Base-by-base conservation (phyloP, 345 rosid genomes). In the Microcos paniculata region DNA sequence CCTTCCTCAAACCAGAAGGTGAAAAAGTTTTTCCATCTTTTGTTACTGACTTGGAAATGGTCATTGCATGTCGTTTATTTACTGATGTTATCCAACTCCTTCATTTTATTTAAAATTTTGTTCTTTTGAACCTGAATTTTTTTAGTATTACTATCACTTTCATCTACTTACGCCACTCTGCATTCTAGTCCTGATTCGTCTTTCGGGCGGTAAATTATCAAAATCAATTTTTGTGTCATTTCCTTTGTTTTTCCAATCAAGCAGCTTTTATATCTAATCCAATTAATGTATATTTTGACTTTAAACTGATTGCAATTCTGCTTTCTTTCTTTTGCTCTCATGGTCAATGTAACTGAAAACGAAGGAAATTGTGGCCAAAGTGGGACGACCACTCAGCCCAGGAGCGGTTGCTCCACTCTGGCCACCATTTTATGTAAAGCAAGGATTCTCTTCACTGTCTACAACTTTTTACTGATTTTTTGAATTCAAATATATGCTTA, bases 1-100 rank as follows among this genome's bases (percentile, higher is more conserved):
- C 69, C 98, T 93, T 76, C 96, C 97, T 23, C 96, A 88, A 78
- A 70, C 97, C 13, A 90, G 98, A 87, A 93, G 98, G 99, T 91
- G 46, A 59, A 5, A 52, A 35, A 3, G 4, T 35, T 48, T 4
- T 24, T 15, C 11, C 38, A 43, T 40, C 35, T 15, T 15, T 18
- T 42, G 12, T 4, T 43, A 46, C 30, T 45, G 72, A 11, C n/a
- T 55, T 9, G 23, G 8, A 13, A 55, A 19, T 53, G 28, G 24
- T 23, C 15, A 12, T 55, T 58, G 23, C 71, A 57, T 26, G 55
- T 62, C 15, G 26, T 1, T 52, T 57, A 8, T 59, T 14, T 19
- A 55, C 16, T 43, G 21, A 43, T 3, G 49, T 2, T 42, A 1
- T 33, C n/a, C 4, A 55, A 28, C 52, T 52, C 77, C 42, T 80